Evolutionary conservation across 2,329 filamentous ascomycete genomes (phyloP).

Genomic region (Podosphaera fusca): DNA sequence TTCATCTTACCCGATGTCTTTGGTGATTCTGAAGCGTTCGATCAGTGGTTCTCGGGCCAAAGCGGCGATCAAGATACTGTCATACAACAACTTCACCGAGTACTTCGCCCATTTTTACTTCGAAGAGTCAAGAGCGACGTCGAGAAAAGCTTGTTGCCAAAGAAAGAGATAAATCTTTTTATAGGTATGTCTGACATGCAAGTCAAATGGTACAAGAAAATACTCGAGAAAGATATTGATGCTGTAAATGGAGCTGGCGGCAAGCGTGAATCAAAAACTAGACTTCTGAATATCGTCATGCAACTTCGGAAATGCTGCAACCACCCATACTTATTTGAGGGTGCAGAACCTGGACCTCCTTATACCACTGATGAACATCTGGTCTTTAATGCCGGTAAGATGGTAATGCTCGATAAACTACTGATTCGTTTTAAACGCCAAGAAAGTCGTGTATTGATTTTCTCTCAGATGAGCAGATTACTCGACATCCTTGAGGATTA

Average conservation of each 20-base stretch:
- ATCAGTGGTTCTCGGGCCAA: slow-evolving; percentile 91
- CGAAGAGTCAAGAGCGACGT: slow-evolving; percentile 94
- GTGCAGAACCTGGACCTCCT: slow-evolving; percentile 85
- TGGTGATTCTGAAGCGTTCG: slow-evolving; percentile 86
- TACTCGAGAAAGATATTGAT: slow-evolving; percentile 95
- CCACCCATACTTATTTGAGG: slow-evolving; percentile 93
- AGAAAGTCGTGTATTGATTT: slow-evolving; percentile 90
- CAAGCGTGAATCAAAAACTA: slow-evolving; percentile 92
- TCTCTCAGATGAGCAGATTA: slow-evolving; percentile 96
- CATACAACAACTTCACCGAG: slow-evolving; percentile 83
- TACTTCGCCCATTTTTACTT: slow-evolving; percentile 78
- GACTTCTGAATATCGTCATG: slow-evolving; percentile 96
- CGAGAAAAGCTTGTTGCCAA: slow-evolving; percentile 88
- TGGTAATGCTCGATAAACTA: slow-evolving; percentile 88
- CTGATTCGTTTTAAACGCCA: slow-evolving; percentile 61
- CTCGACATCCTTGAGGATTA: slow-evolving; percentile 96
- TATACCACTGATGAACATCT: slow-evolving; percentile 97
- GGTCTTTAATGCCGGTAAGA: slow-evolving; percentile 83
- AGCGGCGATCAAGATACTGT: slow-evolving; percentile 83
- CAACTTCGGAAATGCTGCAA: slow-evolving; percentile 98
- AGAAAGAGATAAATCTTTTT: slow-evolving; percentile 93
- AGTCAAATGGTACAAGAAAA: slow-evolving; percentile 97
- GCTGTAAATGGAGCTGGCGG: slow-evolving; percentile 91
- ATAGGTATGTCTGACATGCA: slow-evolving; percentile 99
- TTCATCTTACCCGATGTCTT: slow-evolving; percentile 97